Conservation (phyloP, 768 basidiomycete genomes). For the Macrolepiota albuminosa region DNA sequence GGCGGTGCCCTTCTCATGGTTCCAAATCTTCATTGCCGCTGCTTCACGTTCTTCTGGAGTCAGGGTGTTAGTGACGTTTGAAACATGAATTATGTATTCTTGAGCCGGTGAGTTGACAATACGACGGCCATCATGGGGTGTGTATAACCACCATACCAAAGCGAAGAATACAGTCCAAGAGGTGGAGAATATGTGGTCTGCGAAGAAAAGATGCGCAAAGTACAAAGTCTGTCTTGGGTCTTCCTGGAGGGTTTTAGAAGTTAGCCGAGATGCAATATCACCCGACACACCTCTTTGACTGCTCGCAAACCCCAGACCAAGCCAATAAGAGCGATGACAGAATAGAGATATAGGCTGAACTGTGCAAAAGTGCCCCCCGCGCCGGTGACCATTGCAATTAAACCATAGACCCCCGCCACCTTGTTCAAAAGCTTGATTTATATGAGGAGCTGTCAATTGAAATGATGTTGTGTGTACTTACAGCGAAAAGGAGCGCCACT, state of each 20-base stretch:
- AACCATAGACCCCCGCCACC: conserved; percentile 94
- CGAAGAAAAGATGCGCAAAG: conserved; percentile 88
- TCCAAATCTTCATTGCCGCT: conserved; percentile 84
- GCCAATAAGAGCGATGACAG: conserved; percentile 72
- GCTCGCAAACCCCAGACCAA: conserved; percentile 85
- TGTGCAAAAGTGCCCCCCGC: conserved; percentile 93
- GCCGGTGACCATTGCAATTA: conserved; percentile 86
- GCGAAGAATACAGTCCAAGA: conserved; percentile 92
- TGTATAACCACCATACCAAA: conserved; percentile 86
- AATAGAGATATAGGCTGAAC: conserved; percentile 91
- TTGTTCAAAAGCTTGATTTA: conserved; percentile 80
- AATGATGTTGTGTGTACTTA: conserved; percentile 33
- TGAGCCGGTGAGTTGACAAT: conserved; percentile 86
- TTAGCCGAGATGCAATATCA: conserved; percentile 7
- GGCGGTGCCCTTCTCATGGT: conserved; percentile 82
- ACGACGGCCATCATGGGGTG: conserved; percentile 84
- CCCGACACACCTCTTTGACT: conserved; percentile 71
- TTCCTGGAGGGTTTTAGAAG: conserved; percentile 56
- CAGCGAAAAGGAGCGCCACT: conserved; percentile 84
- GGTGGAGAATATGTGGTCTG: conserved; percentile 88
- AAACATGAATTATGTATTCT: conserved; percentile 70
- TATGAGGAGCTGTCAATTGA: conserved; percentile 4
- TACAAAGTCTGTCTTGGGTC: conserved; percentile 78
- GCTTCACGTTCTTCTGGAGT: conserved; percentile 59
- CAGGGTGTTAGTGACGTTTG: conserved; percentile 48